Base-by-base conservation (phyloP, 768 basidiomycete genomes). In the Clitopilus hobsonii region DNA sequence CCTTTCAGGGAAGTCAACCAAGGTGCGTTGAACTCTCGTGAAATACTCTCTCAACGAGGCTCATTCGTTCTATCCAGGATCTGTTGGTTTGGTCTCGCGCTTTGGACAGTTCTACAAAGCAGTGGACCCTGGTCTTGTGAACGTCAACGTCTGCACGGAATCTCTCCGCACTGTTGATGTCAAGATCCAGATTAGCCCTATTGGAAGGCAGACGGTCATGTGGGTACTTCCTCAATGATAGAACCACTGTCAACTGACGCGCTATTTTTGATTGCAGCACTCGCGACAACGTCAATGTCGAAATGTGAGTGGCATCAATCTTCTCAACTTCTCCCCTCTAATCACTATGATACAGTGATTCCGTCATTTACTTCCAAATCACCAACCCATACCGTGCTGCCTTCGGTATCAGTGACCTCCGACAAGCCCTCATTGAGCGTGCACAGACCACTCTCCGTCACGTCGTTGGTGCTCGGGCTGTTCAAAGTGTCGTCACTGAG, bases 51-150 rank as follows among this genome's bases (percentile, higher is more conserved):
- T 36, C 27, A 27, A 30, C 38, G 23, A 45, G 52, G 32, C 51
- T 61, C 59, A 65, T 58, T 60, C 71, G 59, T 41, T 18, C 23
- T 55, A 53, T 48, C n/a, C n/a, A 91, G 91, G 93, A 25, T 86
- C 86, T 54, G 92, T 95, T 60, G 95, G 95, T 54, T 79, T 98
- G 56, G 85, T 98, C 65, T 86, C 90, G 29, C 87, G 94, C 56
- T 98, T 98, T 64, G 95, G 95, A 49, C 84, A 96, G 66, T 96
- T 98, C 80, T 96, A 96, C 84, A 93, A 90, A 72, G 87, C 91
- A 6, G 93, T 95, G 62, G 93, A 96, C 66, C 94, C 92, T 0
- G 94, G 95, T 55, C 80, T 97, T 28, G 89, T 89, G 51, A 84
- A 93, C 62, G 86, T 97, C 69, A 97, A 98, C 67, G 90, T 96